Evolutionary conservation across 495 filamentous ascomycete species (phyloP), one percentile per base, ranked within the genome.

Genomic region (Hypoxylon cercidicola): DNA sequence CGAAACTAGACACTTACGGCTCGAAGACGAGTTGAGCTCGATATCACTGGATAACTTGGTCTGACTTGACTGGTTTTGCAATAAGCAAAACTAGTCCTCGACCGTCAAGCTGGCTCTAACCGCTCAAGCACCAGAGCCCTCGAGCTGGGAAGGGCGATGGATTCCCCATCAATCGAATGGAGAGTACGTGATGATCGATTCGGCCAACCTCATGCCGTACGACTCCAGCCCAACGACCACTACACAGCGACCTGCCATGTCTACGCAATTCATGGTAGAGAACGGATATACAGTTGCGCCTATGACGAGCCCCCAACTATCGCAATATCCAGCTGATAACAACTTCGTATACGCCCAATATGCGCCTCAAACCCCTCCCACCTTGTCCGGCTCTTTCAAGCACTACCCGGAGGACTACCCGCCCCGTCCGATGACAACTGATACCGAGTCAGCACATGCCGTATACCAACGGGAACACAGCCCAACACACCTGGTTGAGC

Each of bases 61-160:
- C 21, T 7, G 44, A 28, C 11, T 16, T 34, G 47, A 68, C 54
- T 55, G 35, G 54, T 68, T 57, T 68, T 68, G 59, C 54, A 12
- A 47, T 18, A 32, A 30, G 64, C 64, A 62, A 59, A 30, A 47
- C 49, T 48, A 39, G 65, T 53, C 60, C 49, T 15, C 2, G 47
- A 47, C 51, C 49, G 41, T 32, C 66, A 74, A 68, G 15, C 69
- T 81, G 79, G 79, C 77, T 54, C 71, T 79, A 69, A 71, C 77
- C 10, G 69, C 64, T 56, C 69, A 77, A 23, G 55, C 71, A 52
- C 60, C 73, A 20, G 64, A 72, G 11, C 64, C 69, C 32, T 55
- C 72, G 8, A 54, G 30, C 64, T 83, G 80, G 80, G 70, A 10
- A 32, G 30, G 55, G 49, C 73, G 78, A 53, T 82, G 79, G 79